Evolutionary conservation across 345 rosid species (phyloP).

Genomic region (Microthlaspi erraticum): DNA sequence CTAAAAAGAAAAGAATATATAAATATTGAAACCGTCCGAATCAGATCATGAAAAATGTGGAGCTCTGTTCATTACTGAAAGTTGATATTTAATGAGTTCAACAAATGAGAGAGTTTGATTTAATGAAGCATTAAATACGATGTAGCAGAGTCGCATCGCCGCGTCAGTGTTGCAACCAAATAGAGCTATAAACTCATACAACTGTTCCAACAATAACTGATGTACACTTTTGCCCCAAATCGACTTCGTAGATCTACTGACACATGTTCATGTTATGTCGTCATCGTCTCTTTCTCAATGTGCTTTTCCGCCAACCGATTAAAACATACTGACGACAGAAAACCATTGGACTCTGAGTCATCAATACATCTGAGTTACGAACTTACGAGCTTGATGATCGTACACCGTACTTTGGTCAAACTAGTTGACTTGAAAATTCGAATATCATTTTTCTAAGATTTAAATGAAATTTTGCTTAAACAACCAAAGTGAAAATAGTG

Average conservation of each 20-base stretch:
- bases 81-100: too few relatives aligned
- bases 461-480: background rate
- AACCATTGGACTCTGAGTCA: conserved; percentile 34
- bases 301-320: conserved; percentile 16
- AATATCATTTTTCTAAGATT: background rate
- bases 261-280: conserved; percentile 18
- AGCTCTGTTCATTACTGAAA: background rate
- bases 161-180: conserved; percentile 33
- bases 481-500: too few relatives aligned
- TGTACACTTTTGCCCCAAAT: conserved; percentile 11
- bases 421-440: background rate
- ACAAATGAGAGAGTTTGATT: too few relatives aligned
- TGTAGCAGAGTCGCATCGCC: conserved; percentile 41
- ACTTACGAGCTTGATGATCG: conserved; percentile 21
- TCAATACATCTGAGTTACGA: conserved; percentile 4
- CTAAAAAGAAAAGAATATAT: background rate
- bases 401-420: conserved; percentile 22
- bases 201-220: conserved; percentile 26
- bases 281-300: conserved; percentile 11
- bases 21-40: background rate
- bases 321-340: conserved; percentile 29
- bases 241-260: background rate
- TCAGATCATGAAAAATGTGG: conserved; percentile 11
- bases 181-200: conserved; percentile 20
- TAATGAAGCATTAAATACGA: conserved; percentile 19